Base-by-base conservation (phyloP, 2,329 filamentous ascomycete species). In the Blumeria hordei region DNA sequence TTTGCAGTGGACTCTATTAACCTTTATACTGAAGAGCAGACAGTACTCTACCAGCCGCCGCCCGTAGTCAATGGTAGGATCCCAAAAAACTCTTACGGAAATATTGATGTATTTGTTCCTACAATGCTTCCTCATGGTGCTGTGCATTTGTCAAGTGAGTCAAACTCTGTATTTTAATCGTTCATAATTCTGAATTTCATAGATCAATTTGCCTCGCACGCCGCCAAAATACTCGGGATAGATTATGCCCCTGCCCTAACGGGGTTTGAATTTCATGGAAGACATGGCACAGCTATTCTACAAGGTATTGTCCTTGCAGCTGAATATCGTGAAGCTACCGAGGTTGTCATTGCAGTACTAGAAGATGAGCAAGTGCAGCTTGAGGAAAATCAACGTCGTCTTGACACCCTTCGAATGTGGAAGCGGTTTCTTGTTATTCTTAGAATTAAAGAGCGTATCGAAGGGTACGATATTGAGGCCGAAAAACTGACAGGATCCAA, bases 21-120 rank as follows among this genome's bases (percentile, higher is more conserved):
- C 36, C 67, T 82, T 1, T 84, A 77, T 62, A 78, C 72, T 0
- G 64, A 72, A 16, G 74, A 78, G 8, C 80, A 87, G 63, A 86
- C 90, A 0, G 76, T 83, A 12, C 58, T 81, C 0, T 96, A 94
- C 66, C 68, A 76, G 11, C 77, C 90, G 0, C 83, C 86, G 0
- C 81, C 87, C 0, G 81, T 96, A 1, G 71, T 84, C 3, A 69
- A 80, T 54, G 88, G 88, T 0, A 72, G 73, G 11, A 75, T 96
- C 1, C 90, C 92, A 0, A 90, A 86, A 68, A 98, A 98, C 64
- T 81, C 83, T 16, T 98, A 87, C 66, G 88, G 88, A 10, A 98
- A 98, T 64, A 81, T 96, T 57, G 92, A 96, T 63, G 76, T 94
- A 41, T 96, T 90, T 65, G 88, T 94, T 10, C 81, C 86, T 0